Conservation (phyloP, 2,329 filamentous ascomycete species). For the Phaeophleospora eucalypticola region DNA sequence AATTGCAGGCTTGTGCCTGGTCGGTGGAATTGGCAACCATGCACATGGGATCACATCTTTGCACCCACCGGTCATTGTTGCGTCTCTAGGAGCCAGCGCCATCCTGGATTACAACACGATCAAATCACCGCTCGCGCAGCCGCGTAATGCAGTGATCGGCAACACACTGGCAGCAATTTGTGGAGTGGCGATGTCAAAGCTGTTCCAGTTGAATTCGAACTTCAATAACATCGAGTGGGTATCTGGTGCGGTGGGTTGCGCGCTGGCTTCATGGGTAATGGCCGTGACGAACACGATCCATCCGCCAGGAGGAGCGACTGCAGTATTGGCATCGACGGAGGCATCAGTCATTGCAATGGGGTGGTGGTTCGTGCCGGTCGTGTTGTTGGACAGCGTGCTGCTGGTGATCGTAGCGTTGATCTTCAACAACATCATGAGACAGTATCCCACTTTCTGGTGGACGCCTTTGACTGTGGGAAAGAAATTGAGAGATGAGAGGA, state of each 20-base stretch:
- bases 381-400: slow-evolving; percentile 40
- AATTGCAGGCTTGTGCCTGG: slow-evolving; percentile 41
- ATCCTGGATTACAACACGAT: slow-evolving; percentile 48
- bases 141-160: slow-evolving; percentile 44
- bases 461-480: slow-evolving; percentile 37
- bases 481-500: slow-evolving; percentile 22
- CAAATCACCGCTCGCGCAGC: slow-evolving; percentile 45
- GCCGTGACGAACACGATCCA: slow-evolving; percentile 46
- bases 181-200: slow-evolving; percentile 43
- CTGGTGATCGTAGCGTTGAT: slow-evolving; percentile 42
- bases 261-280: slow-evolving; percentile 43
- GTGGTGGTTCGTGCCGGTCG: slow-evolving; percentile 43
- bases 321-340: slow-evolving; percentile 43
- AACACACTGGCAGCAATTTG: slow-evolving; percentile 44
- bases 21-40: slow-evolving; percentile 41
- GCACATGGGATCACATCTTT: slow-evolving; percentile 35
- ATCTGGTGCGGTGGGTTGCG: slow-evolving; percentile 42
- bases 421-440: slow-evolving; percentile 45
- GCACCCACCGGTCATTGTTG: slow-evolving; percentile 43
- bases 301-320: slow-evolving; percentile 49
- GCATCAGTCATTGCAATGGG: slow-evolving; percentile 40
- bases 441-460: slow-evolving; percentile 50
- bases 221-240: slow-evolving; percentile 42
- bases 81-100: slow-evolving; percentile 44
- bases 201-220: slow-evolving; percentile 39